Conservation (phyloP, 2,329 filamentous ascomycete species). For the Aspergillus costaricaensis region DNA sequence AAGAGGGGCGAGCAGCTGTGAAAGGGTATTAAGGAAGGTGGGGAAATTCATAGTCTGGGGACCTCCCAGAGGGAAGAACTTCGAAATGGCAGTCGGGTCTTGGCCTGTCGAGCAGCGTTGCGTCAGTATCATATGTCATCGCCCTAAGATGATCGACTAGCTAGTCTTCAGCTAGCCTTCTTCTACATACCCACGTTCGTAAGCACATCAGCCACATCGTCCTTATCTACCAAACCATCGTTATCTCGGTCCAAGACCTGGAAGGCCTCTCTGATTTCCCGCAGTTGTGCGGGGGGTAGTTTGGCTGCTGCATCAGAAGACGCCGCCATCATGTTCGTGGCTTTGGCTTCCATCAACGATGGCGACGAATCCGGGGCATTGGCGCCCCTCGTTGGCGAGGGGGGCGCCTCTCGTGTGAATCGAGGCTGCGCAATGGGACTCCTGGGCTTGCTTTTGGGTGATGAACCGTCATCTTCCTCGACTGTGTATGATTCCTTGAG, state of each 20-base stretch:
- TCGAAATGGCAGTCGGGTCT: slow-evolving; percentile 71
- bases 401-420: slow-evolving; percentile 40
- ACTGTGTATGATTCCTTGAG: slow-evolving; percentile 49
- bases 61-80: slow-evolving; percentile 76
- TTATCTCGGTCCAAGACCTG: slow-evolving; percentile 89
- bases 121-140: slow-evolving; percentile 3
- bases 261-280: slow-evolving; percentile 88
- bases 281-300: slow-evolving; percentile 77
- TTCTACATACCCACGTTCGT: slow-evolving; percentile 68
- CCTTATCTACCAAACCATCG: slow-evolving; percentile 76
- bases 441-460: slow-evolving; percentile 20
- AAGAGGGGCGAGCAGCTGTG: slow-evolving; percentile 70
- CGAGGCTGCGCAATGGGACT: slow-evolving; percentile 37
- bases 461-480: slow-evolving; percentile 42
- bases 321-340: slow-evolving; percentile 24
- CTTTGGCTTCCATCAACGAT: slow-evolving; percentile 30
- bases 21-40: slow-evolving; percentile 80
- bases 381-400: slow-evolving; percentile 43
- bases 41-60: slow-evolving; percentile 78
- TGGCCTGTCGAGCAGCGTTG: slow-evolving; percentile 60
- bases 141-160: not conserved
- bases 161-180: not conserved
- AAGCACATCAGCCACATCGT: slow-evolving; percentile 86
- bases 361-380: slow-evolving; percentile 31
- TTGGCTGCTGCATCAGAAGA: slow-evolving; percentile 43